Base-by-base conservation (phyloP, 2,329 filamentous ascomycete species). In the Trichoderma simmonsii region DNA sequence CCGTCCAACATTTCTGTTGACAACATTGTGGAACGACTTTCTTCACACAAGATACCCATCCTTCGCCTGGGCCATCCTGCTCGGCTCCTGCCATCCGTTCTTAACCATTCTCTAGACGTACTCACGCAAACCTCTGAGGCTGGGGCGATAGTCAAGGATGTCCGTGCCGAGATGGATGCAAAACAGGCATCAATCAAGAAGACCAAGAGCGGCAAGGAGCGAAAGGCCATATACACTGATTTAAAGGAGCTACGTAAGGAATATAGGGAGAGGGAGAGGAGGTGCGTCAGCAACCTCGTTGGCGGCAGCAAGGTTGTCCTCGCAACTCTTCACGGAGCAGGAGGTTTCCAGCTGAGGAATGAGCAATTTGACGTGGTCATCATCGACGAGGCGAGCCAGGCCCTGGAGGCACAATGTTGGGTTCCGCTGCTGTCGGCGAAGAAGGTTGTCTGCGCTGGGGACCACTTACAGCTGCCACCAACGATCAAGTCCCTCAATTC, bases 1-100 rank as follows among this genome's bases (percentile, higher is more conserved):
- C 96, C 96, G 0, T 97, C 94, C 34, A 99, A 99, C 80, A 95
- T 99, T 76, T 96, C 94, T 0, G 96, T 99, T 1, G 96, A 99
- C 86, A 99, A 99, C 79, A 97, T 99, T 72, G 95, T 98, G 9
- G 96, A 99, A 82, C 90, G 96, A 8, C 87, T 98, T 2, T 90
- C 94, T 2, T 90, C 93, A 0, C 92, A 95, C 80, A 94, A 94
- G 77, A 86, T 98, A 1, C 92, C 94, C 0, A 94, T 98, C 77
- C 88, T 98, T 43, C 92, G 96, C 2, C 88, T 99, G 0, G 96
- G 96, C 1, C 96, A 99, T 81, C 96, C 96, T 0, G 96, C 96
- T 1, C 91, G 96, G 24, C 86, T 99, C 30, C 86, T 99, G 0
- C 95, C 95, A 0, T 94, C 93, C 0, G 94, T 99, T 0, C 81